These are phyloP conservation scores for Suillus weaverae DNA, from an alignment of 768 basidiomycete species.

Conservation along the genomic window DNA sequence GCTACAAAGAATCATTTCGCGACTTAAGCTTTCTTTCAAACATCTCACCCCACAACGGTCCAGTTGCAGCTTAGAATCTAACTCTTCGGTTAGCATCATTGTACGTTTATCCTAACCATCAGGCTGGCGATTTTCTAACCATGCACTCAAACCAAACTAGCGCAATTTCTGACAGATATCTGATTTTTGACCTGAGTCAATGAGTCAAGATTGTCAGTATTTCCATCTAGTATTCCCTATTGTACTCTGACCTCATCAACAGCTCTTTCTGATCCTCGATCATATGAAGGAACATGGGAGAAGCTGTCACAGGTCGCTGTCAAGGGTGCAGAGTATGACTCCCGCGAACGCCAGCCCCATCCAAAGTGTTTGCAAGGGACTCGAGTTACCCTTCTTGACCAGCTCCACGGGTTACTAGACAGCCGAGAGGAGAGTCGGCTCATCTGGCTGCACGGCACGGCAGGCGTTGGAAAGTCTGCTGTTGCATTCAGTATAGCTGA, in stretches of 20 bases:
- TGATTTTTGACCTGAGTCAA: background rate
- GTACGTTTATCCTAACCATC: too few species aligned
- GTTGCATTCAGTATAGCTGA: background rate
- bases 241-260: background rate
- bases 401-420: background rate
- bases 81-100: too few species aligned
- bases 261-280: background rate
- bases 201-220: background rate
- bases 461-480: background rate
- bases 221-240: background rate
- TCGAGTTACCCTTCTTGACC: background rate
- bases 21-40: too few species aligned
- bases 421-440: background rate
- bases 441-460: background rate
- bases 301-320: background rate
- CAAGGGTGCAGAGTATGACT: background rate
- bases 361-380: background rate
- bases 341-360: background rate
- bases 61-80: too few species aligned
- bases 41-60: too few species aligned
- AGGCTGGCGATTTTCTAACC: background rate
- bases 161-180: background rate
- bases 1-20: too few species aligned
- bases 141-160: background rate
- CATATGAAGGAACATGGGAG: slow-evolving; percentile 1